Evolutionary conservation across 1,139 yeast species (phyloP).

Genomic region (Petasospora fabianii): DNA sequence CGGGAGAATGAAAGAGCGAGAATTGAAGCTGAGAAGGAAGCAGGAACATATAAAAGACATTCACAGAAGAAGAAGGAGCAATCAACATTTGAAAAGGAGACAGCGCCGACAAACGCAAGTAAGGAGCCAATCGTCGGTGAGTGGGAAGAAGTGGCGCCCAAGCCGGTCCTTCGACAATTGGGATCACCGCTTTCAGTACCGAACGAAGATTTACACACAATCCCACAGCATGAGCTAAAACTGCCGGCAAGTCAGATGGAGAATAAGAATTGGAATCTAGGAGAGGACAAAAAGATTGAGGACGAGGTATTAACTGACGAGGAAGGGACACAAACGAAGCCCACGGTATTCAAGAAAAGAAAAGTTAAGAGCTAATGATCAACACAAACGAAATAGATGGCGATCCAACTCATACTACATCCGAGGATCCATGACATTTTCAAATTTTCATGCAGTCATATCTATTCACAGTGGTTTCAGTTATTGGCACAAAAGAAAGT

Average conservation of each 20-base stretch:
- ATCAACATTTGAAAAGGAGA: no score
- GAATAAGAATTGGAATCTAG: slow-evolving; percentile 18
- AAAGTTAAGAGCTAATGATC: slow-evolving; percentile 9
- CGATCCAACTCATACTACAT: not conserved
- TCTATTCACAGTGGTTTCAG: slow-evolving; percentile 3
- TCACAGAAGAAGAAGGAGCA: slow-evolving; percentile 1
- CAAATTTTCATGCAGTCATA: slow-evolving; percentile 10
- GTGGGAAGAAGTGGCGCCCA: slow-evolving; percentile 12
- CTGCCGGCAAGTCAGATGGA: slow-evolving; percentile 15
- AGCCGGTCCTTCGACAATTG: slow-evolving; percentile 3
- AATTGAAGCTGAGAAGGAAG: slow-evolving; percentile 1
- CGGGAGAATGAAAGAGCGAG: slow-evolving; percentile 18
- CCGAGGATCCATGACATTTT: not conserved
- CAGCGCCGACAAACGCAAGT: not conserved
- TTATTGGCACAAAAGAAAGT: not conserved
- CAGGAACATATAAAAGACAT: not conserved
- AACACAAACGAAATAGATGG: not conserved
- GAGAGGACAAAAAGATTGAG: slow-evolving; percentile 9
- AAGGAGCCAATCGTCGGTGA: slow-evolving; percentile 5
- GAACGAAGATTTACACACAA: not conserved
- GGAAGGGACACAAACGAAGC: slow-evolving; percentile 7
- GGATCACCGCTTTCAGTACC: slow-evolving; percentile 16
- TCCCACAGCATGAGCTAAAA: slow-evolving; percentile 4
- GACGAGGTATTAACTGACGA: slow-evolving; percentile 14
- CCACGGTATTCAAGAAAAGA: slow-evolving; percentile 21